Percentiles rank a stretch among this genome's conserved stretches.
Evolutionary conservation across 169 alveolate genomes (phyloP).

Genomic region (Plasmodium yoelii): DNA sequence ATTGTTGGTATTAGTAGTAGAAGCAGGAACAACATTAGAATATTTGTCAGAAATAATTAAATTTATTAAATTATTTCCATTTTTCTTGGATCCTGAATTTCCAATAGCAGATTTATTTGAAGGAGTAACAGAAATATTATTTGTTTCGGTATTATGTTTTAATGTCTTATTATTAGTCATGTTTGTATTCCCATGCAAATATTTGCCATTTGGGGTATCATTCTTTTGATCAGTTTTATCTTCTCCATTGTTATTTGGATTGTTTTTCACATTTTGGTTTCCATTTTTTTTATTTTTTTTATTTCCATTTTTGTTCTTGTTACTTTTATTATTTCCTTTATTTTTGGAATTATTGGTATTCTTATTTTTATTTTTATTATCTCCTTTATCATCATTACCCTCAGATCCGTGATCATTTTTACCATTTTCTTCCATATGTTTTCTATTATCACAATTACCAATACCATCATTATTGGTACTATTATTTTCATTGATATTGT

Average conservation of each 20-base stretch:
- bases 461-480: not conserved
- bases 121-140: not conserved
- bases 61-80: conserved; percentile 13
- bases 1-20: not conserved
- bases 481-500: not conserved
- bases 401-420: not conserved
- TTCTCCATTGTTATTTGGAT: not conserved
- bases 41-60: conserved; percentile 20
- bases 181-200: not conserved
- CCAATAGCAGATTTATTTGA: not conserved
- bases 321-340: not conserved
- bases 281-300: conserved; percentile 25
- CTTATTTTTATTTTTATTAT: not conserved
- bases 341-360: not conserved
- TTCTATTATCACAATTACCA: not conserved
- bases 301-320: conserved; percentile 10
- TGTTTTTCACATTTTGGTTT: conserved; percentile 1
- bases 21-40: not conserved
- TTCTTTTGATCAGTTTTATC: not conserved
- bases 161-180: not conserved
- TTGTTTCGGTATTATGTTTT: not conserved
- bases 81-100: not conserved
- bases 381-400: not conserved
- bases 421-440: not conserved
- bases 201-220: not conserved